These are phyloP conservation scores for Nissolia schottii DNA, from an alignment of 306 rosid genomes.

Conservation along the genomic window DNA sequence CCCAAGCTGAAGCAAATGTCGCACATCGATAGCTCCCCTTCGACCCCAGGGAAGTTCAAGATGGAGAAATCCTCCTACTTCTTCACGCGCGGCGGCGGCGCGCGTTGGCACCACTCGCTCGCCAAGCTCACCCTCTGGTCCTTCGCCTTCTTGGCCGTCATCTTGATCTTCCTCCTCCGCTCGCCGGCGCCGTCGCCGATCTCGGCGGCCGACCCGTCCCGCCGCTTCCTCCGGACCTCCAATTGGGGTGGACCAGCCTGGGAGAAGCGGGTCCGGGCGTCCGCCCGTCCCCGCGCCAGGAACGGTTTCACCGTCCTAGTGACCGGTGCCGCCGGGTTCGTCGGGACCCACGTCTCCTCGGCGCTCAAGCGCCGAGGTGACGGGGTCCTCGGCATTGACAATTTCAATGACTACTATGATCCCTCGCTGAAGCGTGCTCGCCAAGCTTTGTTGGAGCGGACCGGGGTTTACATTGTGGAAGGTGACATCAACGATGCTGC, in stretches of 20 bases:
- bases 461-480: conserved; percentile 86
- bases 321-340: conserved; percentile 92
- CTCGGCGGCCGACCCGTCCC: conserved; percentile 55
- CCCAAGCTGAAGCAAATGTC: conserved; percentile 62
- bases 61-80: conserved; percentile 75
- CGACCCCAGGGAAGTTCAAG: conserved; percentile 94
- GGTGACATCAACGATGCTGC: conserved; percentile 84
- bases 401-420: conserved; percentile 84
- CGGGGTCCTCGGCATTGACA: conserved; percentile 78
- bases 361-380: conserved; percentile 93
- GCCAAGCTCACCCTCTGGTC: conserved; percentile 84
- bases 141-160: conserved; percentile 58
- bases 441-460: conserved; percentile 69
- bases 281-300: conserved; percentile 63
- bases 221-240: conserved; percentile 68
- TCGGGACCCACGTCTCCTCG: conserved; percentile 85
- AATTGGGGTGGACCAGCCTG: conserved; percentile 87
- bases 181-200: conserved; percentile 53
- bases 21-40: conserved; percentile 67
- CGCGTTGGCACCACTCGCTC: conserved; percentile 71
- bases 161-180: conserved; percentile 78
- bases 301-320: conserved; percentile 73
- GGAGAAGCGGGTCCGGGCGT: conserved; percentile 77
- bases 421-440: conserved; percentile 80
- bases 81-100: conserved; percentile 32